Evolutionary conservation across 768 basidiomycete genomes (phyloP).

Genomic region (Lepiota venenata): DNA sequence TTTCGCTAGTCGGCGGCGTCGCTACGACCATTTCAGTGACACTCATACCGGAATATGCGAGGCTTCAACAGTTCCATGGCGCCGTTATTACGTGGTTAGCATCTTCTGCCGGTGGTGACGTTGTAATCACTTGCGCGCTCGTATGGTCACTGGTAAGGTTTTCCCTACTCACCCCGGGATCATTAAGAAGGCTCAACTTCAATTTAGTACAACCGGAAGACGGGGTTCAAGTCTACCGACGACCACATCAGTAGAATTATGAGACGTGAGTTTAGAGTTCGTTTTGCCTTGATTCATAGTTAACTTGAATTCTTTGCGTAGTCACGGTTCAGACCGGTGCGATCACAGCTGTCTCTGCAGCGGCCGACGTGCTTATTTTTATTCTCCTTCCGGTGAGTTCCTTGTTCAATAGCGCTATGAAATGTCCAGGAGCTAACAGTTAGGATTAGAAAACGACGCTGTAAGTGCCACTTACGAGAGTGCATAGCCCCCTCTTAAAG

Average conservation of each 20-base stretch:
- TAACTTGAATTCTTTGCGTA: too few relatives aligned
- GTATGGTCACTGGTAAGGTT: slow-evolving; percentile 37
- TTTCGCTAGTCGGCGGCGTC: background rate
- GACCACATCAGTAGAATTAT: slow-evolving; percentile 34
- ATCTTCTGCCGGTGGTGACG: slow-evolving; percentile 39
- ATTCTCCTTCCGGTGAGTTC: slow-evolving; percentile 19
- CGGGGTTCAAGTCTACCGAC: slow-evolving; percentile 38
- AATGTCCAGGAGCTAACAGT: background rate
- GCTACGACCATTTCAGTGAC: slow-evolving; percentile 6
- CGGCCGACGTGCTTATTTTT: slow-evolving; percentile 27
- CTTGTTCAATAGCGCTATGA: background rate
- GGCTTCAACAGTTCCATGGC: slow-evolving; percentile 23
- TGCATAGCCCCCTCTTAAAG: background rate
- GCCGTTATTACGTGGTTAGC: slow-evolving; percentile 42
- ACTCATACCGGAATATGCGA: slow-evolving; percentile 4
- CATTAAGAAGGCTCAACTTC: slow-evolving; percentile 19
- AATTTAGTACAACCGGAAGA: slow-evolving; percentile 30
- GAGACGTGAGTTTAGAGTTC: slow-evolving; percentile 10
- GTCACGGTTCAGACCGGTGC: slow-evolving; percentile 43
- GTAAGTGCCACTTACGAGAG: slow-evolving; percentile 13
- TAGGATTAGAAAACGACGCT: slow-evolving; percentile 9
- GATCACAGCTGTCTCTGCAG: slow-evolving; percentile 27
- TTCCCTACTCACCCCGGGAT: slow-evolving; percentile 15
- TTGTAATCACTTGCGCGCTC: slow-evolving; percentile 41
- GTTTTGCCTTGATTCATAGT: too few relatives aligned